Conservation (phyloP, 345 rosid species). For the Pugionium dolabratum region DNA sequence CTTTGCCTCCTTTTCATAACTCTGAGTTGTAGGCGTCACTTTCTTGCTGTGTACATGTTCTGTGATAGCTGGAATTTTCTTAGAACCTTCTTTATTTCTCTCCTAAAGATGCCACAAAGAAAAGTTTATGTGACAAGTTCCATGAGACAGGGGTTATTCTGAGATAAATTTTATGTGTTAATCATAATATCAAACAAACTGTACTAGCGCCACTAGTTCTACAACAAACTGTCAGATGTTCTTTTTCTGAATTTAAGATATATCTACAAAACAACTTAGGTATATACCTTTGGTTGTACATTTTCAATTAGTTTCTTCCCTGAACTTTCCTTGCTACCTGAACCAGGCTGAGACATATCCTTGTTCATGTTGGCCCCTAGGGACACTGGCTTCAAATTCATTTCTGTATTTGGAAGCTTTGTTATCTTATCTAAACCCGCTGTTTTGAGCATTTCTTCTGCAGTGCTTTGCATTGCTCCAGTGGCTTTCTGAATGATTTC, state of each 20-base stretch:
- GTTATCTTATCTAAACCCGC: slow-evolving; percentile 46
- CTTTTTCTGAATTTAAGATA: neutral
- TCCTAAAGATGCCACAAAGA: slow-evolving; percentile 39
- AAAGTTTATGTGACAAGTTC: neutral
- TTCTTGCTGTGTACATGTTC: slow-evolving; percentile 51
- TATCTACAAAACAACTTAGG: neutral
- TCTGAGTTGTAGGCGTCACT: slow-evolving; percentile 37
- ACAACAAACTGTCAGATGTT: neutral
- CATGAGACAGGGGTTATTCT: neutral
- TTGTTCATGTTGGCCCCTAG: slow-evolving; percentile 32
- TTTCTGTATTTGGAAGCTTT: slow-evolving; percentile 12
- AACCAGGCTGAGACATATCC: slow-evolving; percentile 41
- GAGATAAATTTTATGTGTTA: neutral
- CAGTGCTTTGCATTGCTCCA: slow-evolving; percentile 54
- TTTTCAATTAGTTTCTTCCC: slow-evolving; percentile 48
- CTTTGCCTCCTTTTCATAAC: slow-evolving; percentile 28
- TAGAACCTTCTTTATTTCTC: slow-evolving; percentile 39
- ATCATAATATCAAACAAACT: neutral
- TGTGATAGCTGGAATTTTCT: slow-evolving; percentile 37
- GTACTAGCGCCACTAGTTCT: neutral
- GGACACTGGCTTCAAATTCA: slow-evolving; percentile 18
- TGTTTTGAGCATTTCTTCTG: slow-evolving; percentile 46
- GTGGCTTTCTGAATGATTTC: slow-evolving; percentile 66
- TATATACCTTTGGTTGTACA: slow-evolving; percentile 49
- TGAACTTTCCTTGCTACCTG: slow-evolving; percentile 35